Evolutionary conservation across 2,329 filamentous ascomycete genomes (phyloP).

Genomic region (Akanthomyces dipterigenus): DNA sequence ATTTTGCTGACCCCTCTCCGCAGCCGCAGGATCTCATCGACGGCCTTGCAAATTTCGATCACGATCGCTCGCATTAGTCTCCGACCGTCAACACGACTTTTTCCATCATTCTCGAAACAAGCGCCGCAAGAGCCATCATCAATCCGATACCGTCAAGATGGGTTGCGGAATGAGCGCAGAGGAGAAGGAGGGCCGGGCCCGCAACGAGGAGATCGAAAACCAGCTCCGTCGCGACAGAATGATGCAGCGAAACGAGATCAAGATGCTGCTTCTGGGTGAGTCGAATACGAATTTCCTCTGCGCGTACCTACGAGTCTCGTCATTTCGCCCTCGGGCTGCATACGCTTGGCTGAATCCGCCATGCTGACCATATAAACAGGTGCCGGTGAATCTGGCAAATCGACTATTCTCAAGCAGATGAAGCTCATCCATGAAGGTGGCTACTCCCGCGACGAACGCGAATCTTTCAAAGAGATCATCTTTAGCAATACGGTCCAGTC

Average conservation of each 20-base stretch:
- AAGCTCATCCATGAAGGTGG: slow-evolving; percentile 99
- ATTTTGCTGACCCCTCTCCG: slow-evolving; percentile 12
- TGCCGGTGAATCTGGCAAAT: slow-evolving; percentile 93
- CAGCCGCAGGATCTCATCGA: slow-evolving; percentile 5
- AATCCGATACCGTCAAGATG: slow-evolving; percentile 60
- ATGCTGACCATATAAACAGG: slow-evolving; percentile 24
- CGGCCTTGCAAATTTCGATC: neutral
- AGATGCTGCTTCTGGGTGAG: slow-evolving; percentile 95
- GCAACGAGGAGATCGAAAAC: slow-evolving; percentile 99
- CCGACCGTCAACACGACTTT: slow-evolving; percentile 10
- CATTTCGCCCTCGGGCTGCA: neutral
- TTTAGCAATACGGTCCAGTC: slow-evolving; percentile 65
- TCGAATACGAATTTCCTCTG: slow-evolving; percentile 3
- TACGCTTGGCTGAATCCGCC: neutral
- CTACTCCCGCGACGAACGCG: slow-evolving; percentile 83
- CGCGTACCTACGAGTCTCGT: neutral
- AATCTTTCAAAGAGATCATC: slow-evolving; percentile 65
- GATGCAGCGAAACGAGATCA: slow-evolving; percentile 99
- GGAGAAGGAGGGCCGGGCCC: slow-evolving; percentile 99
- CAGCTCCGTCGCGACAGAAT: slow-evolving; percentile 98
- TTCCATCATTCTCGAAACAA: neutral
- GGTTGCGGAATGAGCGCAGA: slow-evolving; percentile 99
- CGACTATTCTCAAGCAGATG: slow-evolving; percentile 98
- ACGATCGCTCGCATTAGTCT: neutral
- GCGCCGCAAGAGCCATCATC: slow-evolving; percentile 14